phyloP scores from a whole-genome alignment of 805 yeast genomes.

The Hanseniaspora occidentalis region DNA sequence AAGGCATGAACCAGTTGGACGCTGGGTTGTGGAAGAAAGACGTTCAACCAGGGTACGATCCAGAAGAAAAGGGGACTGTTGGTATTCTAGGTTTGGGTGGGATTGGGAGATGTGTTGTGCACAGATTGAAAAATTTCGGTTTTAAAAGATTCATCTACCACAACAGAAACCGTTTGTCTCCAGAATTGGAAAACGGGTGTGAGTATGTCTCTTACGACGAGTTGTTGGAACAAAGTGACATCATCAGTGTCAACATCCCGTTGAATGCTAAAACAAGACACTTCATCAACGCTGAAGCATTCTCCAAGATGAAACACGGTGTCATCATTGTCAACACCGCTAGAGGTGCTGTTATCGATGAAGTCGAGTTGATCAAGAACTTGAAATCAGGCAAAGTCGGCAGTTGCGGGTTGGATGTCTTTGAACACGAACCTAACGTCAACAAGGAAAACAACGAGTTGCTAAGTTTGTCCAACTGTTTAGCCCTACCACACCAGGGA shows the following conservation, averaged over 20 bases:
- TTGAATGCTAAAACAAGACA: slow-evolving; percentile 62
- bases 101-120: slow-evolving; percentile 70
- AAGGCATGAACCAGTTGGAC: slow-evolving; percentile 40
- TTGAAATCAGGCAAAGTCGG: slow-evolving; percentile 53
- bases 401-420: slow-evolving; percentile 63
- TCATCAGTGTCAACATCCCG: slow-evolving; percentile 67
- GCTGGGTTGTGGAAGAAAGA: slow-evolving; percentile 55
- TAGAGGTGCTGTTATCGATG: slow-evolving; percentile 75
- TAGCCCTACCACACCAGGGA: slow-evolving; percentile 83
- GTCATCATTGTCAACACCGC: slow-evolving; percentile 73
- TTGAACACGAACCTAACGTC: slow-evolving; percentile 64
- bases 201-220: slow-evolving; percentile 64
- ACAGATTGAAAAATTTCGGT: slow-evolving; percentile 65
- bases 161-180: slow-evolving; percentile 45
- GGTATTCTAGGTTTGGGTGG: slow-evolving; percentile 88
- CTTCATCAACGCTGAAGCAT: slow-evolving; percentile 44
- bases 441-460: slow-evolving; percentile 36
- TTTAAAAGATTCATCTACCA: slow-evolving; percentile 58
- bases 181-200: slow-evolving; percentile 57
- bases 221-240: slow-evolving; percentile 48
- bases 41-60: slow-evolving; percentile 56
- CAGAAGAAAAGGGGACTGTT: slow-evolving; percentile 51
- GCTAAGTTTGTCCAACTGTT: slow-evolving; percentile 50
- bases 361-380: slow-evolving; percentile 40
- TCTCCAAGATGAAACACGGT: slow-evolving; percentile 65